These are phyloP conservation scores for Ilex asprella DNA, from an alignment of 257 asterid genomes.

Conservation along the genomic window DNA sequence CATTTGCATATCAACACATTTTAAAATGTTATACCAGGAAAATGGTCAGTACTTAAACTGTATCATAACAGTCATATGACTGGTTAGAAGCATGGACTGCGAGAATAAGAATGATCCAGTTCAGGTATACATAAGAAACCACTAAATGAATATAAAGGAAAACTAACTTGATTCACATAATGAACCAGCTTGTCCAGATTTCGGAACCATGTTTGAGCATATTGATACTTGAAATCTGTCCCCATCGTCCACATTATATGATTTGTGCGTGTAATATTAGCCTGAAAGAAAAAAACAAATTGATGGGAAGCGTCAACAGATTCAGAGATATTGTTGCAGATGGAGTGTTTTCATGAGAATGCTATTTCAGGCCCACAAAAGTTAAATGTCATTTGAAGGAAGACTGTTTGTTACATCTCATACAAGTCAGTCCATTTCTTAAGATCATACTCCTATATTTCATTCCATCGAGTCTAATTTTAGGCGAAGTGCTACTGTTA, in stretches of 20 bases:
- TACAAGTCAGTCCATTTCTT: not conserved
- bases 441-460: too few species aligned
- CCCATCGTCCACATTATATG: slow-evolving; percentile 99
- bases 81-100: not conserved
- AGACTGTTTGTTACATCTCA: not conserved
- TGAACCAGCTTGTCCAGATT: slow-evolving; percentile 98
- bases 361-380: not conserved
- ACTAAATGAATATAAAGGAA: slow-evolving; percentile 2
- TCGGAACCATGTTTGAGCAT: slow-evolving; percentile 77
- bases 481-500: not conserved
- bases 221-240: slow-evolving; percentile 95
- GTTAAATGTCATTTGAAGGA: not conserved
- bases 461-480: not conserved
- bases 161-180: slow-evolving; percentile 77
- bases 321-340: too few species aligned
- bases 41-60: too few species aligned
- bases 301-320: too few species aligned
- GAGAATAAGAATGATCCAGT: not conserved
- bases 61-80: too few species aligned
- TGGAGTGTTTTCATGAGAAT: too few species aligned
- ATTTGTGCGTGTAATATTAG: slow-evolving; percentile 86
- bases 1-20: too few species aligned
- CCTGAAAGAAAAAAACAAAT: slow-evolving; percentile 34
- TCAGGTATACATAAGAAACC: not conserved
- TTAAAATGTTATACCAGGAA: too few species aligned